These are phyloP conservation scores for Lipomyces yamanashiensis DNA, from an alignment of 805 yeast genomes.

Conservation along the genomic window DNA sequence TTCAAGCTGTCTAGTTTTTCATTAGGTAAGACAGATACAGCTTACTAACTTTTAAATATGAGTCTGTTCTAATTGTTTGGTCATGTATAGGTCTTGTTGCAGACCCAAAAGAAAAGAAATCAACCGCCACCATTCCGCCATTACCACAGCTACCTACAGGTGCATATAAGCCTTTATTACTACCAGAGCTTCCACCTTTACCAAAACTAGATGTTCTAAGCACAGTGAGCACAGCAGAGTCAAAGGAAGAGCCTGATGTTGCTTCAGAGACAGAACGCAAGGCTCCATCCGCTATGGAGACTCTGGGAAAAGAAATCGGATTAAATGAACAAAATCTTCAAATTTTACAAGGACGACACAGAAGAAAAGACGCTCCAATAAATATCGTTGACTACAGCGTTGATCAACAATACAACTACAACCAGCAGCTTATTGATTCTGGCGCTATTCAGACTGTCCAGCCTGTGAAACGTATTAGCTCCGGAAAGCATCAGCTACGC, in stretches of 20 bases:
- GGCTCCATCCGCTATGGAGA: conserved; percentile 2
- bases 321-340: conserved; percentile 21
- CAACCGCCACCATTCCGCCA: neutral
- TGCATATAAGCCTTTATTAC: conserved; percentile 14
- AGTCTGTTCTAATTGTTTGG: too few species aligned
- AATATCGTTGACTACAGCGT: conserved; percentile 48
- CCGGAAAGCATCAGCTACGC: conserved; percentile 46
- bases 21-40: neutral
- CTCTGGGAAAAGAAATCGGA: conserved; percentile 22
- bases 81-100: conserved; percentile 6
- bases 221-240: neutral
- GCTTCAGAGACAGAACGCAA: neutral
- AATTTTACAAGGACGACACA: conserved; percentile 31
- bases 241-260: neutral
- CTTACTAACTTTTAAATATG: neutral
- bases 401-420: conserved; percentile 48
- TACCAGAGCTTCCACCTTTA: conserved; percentile 6
- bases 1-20: neutral
- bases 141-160: conserved; percentile 13
- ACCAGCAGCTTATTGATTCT: conserved; percentile 42
- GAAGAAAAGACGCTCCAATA: conserved; percentile 26
- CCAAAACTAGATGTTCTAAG: neutral
- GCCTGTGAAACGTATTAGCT: conserved; percentile 43
- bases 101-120: neutral
- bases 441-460: conserved; percentile 46